phyloP scores from a whole-genome alignment of 257 asterid species.

The Solanum pimpinellifolium region DNA sequence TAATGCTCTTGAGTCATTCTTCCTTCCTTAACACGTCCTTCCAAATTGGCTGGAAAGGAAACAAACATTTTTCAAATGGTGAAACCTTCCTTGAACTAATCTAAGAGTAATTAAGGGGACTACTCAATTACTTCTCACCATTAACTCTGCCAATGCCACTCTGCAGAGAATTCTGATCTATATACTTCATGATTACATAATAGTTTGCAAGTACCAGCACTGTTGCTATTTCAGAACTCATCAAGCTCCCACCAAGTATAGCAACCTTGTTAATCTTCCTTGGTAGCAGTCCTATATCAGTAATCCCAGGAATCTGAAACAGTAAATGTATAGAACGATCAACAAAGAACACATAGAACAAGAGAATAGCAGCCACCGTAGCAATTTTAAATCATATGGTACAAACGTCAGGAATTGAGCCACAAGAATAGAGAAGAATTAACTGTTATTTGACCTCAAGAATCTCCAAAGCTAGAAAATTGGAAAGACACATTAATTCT shows the following conservation, averaged over 20 bases:
- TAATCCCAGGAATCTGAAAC: constrained; percentile 80
- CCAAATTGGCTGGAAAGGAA: constrained; percentile 51
- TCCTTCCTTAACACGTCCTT: constrained; percentile 82
- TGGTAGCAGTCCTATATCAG: constrained; percentile 73
- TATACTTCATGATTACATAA: constrained; percentile 78
- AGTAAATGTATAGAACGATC: neutral
- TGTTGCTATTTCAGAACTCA: constrained; percentile 98
- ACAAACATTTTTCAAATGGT: neutral
- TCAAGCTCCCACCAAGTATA: constrained; percentile 87
- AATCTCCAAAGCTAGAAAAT: neutral
- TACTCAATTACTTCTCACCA: constrained; percentile 31
- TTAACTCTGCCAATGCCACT: constrained; percentile 65
- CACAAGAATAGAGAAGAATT: neutral
- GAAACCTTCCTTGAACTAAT: neutral
- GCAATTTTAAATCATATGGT: neutral
- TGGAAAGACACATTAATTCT: neutral
- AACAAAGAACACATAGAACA: neutral
- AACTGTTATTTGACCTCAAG: neutral
- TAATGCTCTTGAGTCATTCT: constrained; percentile 64
- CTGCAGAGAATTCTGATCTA: constrained; percentile 78
- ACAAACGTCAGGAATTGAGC: neutral
- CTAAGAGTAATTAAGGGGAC: neutral
- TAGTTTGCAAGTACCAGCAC: constrained; percentile 62
- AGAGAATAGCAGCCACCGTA: neutral
- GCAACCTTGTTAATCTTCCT: constrained; percentile 79